These are phyloP conservation scores for Xerocomus potaroensis DNA, from an alignment of 768 basidiomycete species.

Conservation along the genomic window DNA sequence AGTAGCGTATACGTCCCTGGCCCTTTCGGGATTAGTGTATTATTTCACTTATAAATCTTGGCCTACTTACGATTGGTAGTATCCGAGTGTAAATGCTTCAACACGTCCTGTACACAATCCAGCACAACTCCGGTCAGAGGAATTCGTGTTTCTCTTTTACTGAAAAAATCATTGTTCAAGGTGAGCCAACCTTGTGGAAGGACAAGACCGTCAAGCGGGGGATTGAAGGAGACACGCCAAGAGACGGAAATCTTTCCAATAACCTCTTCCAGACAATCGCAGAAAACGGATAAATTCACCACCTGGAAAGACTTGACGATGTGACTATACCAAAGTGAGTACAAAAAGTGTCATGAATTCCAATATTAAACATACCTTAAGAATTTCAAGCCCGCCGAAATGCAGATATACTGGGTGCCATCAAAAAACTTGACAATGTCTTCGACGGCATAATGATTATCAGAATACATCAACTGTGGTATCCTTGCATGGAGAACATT, in stretches of 20 bases:
- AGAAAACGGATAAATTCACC: conserved; percentile 47
- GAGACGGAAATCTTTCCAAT: conserved; percentile 40
- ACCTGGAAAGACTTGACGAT: conserved; percentile 35
- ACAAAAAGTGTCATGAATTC: conserved; percentile 21
- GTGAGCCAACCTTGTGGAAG: conserved; percentile 54
- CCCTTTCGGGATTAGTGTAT: neutral
- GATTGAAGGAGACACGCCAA: conserved; percentile 17
- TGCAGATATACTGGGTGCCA: conserved; percentile 22
- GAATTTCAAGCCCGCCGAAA: conserved; percentile 37
- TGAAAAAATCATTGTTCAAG: conserved; percentile 11
- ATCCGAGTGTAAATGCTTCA: conserved; percentile 30
- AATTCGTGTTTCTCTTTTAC: conserved; percentile 21
- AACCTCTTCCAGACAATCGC: conserved; percentile 48
- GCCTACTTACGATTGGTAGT: conserved; percentile 23
- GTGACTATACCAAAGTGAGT: conserved; percentile 34
- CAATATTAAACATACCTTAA: conserved; percentile 34
- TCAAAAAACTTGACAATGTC: conserved; percentile 31
- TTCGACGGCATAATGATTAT: conserved; percentile 25
- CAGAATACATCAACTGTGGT: conserved; percentile 8
- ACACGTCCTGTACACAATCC: conserved; percentile 17
- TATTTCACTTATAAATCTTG: neutral
- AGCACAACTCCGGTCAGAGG: conserved; percentile 37
- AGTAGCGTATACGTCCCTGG: conserved; percentile 9
- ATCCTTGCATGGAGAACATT: conserved; percentile 7
- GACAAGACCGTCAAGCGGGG: conserved; percentile 40